phyloP scores from a whole-genome alignment of 495 filamentous ascomycete species.

The Neurospora africana region DNA sequence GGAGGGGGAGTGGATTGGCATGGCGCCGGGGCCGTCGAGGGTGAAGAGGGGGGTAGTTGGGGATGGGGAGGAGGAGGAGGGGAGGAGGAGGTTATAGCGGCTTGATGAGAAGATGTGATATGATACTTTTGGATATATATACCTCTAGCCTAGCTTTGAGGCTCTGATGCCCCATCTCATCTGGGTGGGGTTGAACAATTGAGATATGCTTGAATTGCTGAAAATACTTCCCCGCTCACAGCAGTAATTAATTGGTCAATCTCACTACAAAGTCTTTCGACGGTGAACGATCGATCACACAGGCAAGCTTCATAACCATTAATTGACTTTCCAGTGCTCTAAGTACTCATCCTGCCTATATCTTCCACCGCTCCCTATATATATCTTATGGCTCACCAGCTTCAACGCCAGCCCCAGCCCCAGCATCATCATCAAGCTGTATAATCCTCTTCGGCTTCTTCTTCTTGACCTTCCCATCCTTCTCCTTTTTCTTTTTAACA shows the following conservation, averaged over 20 bases:
- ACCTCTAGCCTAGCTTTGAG: too few relatives aligned
- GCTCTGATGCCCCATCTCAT: too few relatives aligned
- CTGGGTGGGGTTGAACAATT: too few relatives aligned
- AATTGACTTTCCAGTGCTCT: not conserved
- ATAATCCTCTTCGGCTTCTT: conserved; percentile 30
- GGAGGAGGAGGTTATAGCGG: not conserved
- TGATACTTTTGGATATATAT: not conserved
- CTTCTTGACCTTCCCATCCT: conserved; percentile 38
- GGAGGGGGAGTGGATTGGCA: conserved; percentile 58
- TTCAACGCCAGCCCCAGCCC: not conserved
- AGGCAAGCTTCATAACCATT: not conserved
- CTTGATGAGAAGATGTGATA: not conserved
- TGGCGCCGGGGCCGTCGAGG: conserved; percentile 36
- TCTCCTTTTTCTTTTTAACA: conserved; percentile 34
- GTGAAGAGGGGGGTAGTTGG: conserved; percentile 19
- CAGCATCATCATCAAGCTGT: conserved; percentile 13
- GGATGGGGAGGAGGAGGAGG: not conserved
- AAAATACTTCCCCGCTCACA: too few relatives aligned
- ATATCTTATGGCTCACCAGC: not conserved
- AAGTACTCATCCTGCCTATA: too few relatives aligned
- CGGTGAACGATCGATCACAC: not conserved
- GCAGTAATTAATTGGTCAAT: not conserved
- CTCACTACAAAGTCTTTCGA: not conserved
- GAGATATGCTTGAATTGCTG: not conserved
- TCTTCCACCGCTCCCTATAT: too few relatives aligned